These are phyloP conservation scores for Tylopilus rubrobrunneus DNA, from an alignment of 768 basidiomycete genomes.

Conservation along the genomic window DNA sequence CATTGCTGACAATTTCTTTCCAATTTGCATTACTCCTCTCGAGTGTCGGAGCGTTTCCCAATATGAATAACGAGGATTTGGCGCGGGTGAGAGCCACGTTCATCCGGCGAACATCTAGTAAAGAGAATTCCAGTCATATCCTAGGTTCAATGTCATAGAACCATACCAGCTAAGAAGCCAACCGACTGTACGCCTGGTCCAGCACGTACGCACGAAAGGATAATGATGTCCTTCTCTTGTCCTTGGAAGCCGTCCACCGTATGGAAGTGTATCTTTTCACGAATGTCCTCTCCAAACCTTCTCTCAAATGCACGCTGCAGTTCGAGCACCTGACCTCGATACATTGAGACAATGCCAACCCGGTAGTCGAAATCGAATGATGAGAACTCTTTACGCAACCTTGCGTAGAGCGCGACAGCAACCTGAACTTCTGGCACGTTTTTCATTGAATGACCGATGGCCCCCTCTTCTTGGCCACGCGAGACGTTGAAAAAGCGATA, in stretches of 20 bases:
- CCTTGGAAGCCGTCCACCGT: conserved; percentile 99
- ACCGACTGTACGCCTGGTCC: conserved; percentile 79
- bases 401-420: conserved; percentile 73
- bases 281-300: conserved; percentile 68
- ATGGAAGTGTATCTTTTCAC: conserved; percentile 82
- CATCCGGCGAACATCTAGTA: conserved; percentile 78
- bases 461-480: conserved; percentile 55
- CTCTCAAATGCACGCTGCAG: conserved; percentile 65
- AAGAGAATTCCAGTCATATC: neutral
- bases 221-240: conserved; percentile 98
- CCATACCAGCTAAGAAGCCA: conserved; percentile 81
- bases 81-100: conserved; percentile 99
- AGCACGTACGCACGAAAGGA: conserved; percentile 93
- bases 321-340: conserved; percentile 82
- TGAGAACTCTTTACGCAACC: conserved; percentile 65
- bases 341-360: conserved; percentile 86
- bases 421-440: conserved; percentile 73
- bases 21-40: conserved; percentile 81
- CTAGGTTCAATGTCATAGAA: neutral
- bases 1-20: conserved; percentile 75
- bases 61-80: conserved; percentile 87
- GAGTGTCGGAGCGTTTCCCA: conserved; percentile 87
- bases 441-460: conserved; percentile 63
- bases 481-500: conserved; percentile 88
- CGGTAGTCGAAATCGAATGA: conserved; percentile 48